These are phyloP conservation scores for Puccinellia tenuiflora DNA, from an alignment of 176 grass and related monocot species.

Conservation along the genomic window DNA sequence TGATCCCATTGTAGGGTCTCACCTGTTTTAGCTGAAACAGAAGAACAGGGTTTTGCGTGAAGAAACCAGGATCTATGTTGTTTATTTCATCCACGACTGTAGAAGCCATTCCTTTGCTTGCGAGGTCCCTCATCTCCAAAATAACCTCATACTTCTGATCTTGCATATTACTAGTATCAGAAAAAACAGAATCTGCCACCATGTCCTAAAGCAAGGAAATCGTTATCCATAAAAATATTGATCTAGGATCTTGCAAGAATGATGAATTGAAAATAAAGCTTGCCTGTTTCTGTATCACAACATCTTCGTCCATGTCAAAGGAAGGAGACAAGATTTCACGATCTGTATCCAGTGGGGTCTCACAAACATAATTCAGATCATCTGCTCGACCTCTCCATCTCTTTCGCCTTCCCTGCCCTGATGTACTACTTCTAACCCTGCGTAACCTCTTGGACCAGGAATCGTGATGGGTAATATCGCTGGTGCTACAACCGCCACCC, in stretches of 20 bases:
- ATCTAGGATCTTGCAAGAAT: neutral
- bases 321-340: slow-evolving; percentile 14
- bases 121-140: slow-evolving; percentile 78
- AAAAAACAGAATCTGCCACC: slow-evolving; percentile 12
- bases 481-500: slow-evolving; percentile 77
- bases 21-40: slow-evolving; percentile 99
- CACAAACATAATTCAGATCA: slow-evolving; percentile 38
- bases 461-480: slow-evolving; percentile 64
- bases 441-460: slow-evolving; percentile 64
- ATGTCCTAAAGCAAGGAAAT: slow-evolving; percentile 36
- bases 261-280: slow-evolving; percentile 29
- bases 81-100: slow-evolving; percentile 97
- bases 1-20: slow-evolving; percentile 2
- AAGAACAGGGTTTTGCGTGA: slow-evolving; percentile 68
- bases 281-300: slow-evolving; percentile 36
- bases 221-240: slow-evolving; percentile 6
- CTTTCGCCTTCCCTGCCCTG: slow-evolving; percentile 64
- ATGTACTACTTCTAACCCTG: slow-evolving; percentile 68
- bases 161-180: slow-evolving; percentile 33
- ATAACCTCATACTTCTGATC: slow-evolving; percentile 75
- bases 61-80: slow-evolving; percentile 82
- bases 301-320: slow-evolving; percentile 34
- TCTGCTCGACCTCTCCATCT: slow-evolving; percentile 89
- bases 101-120: slow-evolving; percentile 72
- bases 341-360: slow-evolving; percentile 25